Base-by-base conservation (phyloP, 495 filamentous ascomycete species). In the Podospora conica region DNA sequence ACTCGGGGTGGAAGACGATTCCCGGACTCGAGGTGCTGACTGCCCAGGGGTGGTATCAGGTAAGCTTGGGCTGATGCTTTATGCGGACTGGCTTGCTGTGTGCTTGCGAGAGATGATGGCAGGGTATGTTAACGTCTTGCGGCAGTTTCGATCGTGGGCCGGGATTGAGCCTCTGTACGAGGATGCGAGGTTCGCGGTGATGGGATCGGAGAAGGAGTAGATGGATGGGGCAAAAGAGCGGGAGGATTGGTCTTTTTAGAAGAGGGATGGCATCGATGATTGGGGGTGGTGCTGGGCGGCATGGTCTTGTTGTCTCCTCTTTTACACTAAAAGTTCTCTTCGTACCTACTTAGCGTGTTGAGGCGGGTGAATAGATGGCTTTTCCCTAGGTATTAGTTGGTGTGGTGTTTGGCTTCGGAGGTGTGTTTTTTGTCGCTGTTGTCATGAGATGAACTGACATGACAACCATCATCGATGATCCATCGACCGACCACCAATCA, bases 11-110 rank as follows among this genome's bases (percentile, higher is more conserved):
- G 96, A 82, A 75, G 62, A 93, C 86, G 6, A 89, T 98, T 66
- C 87, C 91, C 7, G 95, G 95, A 2, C 75, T 97, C 63, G 95
- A 99, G 79, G 93, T 92, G 54, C 80, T 99, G 69, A 88, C 92
- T 68, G 92, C 90, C 23, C 95, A 98, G 78, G 93, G 92, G 10
- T 87, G 92, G 71, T 87, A 92, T 68, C 84, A 86, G 78, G 83
- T 86, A 76, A 65, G 82, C 78, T 53, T 56, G 40, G 40, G 40
- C 6, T 48, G 40, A 48, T n/a, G n/a, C n/a, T 6, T n/a, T 18
- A 1, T n/a, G 40, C 40, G 40, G 40, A 48, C 18, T 53, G 27
- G 23, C 20, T 27, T 31, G 33, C 58, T 15, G 40, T 7, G 3
- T 31, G n/a, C 10, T 40, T 2, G 22, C 12, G 11, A 55, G 55